A percentile compares a stretch with the other conserved stretches of the same genome.
phyloP scores from a whole-genome alignment of 2,329 filamentous ascomycete species.

The Calonectria henricotiae region DNA sequence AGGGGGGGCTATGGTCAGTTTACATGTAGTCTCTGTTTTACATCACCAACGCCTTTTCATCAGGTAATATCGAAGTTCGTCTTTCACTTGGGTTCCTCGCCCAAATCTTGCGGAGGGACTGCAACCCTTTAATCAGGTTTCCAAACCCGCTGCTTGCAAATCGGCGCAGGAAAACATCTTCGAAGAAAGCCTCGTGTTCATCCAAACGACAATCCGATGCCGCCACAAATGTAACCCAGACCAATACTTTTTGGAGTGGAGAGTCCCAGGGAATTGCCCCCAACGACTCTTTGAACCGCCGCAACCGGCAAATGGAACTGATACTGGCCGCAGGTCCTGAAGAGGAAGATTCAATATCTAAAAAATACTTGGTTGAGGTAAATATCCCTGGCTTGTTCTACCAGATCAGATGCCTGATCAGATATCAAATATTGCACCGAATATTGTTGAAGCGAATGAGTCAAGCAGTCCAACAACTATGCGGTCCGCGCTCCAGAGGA shows the following conservation, averaged over 20 bases:
- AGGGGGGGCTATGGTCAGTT: too few species aligned
- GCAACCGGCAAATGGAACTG: slow-evolving; percentile 44
- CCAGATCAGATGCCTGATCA: slow-evolving; percentile 84
- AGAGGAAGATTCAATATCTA: slow-evolving; percentile 42
- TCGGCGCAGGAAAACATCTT: slow-evolving; percentile 38
- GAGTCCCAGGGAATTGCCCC: slow-evolving; percentile 44
- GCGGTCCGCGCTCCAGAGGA: slow-evolving; percentile 45
- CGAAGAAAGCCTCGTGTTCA: slow-evolving; percentile 51
- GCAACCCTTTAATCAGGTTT: slow-evolving; percentile 47
- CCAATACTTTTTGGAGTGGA: slow-evolving; percentile 47
- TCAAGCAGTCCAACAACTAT: slow-evolving; percentile 47
- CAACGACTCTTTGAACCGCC: slow-evolving; percentile 50
- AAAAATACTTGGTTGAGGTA: slow-evolving; percentile 80
- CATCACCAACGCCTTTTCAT: slow-evolving; percentile 50
- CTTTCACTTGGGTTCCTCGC: slow-evolving; percentile 42
- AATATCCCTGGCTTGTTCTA: slow-evolving; percentile 87
- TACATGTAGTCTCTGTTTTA: slow-evolving; percentile 14
- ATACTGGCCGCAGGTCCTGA: slow-evolving; percentile 15
- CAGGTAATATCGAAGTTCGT: slow-evolving; percentile 51
- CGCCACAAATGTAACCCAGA: slow-evolving; percentile 53
- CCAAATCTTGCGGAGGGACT: slow-evolving; percentile 50
- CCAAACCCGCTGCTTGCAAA: slow-evolving; percentile 49
- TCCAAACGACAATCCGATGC: slow-evolving; percentile 49
- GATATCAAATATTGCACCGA: slow-evolving; percentile 84
- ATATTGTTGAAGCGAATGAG: slow-evolving; percentile 70